Percentiles rank a stretch among this genome's conserved stretches.
Evolutionary conservation across 169 alveolate species (phyloP).

Genomic region (Plasmodium fragile): DNA sequence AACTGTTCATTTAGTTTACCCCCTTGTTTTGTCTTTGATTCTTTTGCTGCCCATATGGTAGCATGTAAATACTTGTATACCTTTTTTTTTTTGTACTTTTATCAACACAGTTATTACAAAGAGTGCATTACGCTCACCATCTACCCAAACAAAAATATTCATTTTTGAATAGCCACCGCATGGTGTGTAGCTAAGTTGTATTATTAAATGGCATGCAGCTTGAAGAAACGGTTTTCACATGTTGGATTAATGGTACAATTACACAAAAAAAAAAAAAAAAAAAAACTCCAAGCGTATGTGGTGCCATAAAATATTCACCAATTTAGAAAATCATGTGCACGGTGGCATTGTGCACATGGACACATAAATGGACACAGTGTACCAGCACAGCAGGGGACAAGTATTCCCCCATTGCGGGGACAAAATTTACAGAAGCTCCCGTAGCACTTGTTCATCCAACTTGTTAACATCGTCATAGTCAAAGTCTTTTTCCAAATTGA

Average conservation of each 20-base stretch:
- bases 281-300: not conserved
- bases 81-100: not conserved
- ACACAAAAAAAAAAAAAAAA: constrained; percentile 1
- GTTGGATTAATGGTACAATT: not conserved
- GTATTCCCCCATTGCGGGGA: not conserved
- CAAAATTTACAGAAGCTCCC: constrained; percentile 24
- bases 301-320: not conserved
- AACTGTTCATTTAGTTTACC: not conserved
- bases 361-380: not conserved
- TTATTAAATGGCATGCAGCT: not conserved
- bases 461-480: constrained; percentile 62
- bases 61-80: not conserved
- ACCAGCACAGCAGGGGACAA: not conserved
- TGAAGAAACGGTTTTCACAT: not conserved
- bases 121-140: not conserved
- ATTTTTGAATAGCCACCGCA: not conserved
- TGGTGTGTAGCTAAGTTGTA: not conserved
- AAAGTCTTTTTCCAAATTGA: constrained; percentile 53
- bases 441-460: constrained; percentile 11
- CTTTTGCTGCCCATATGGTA: not conserved
- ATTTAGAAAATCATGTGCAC: not conserved
- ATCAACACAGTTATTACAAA: constrained; percentile 2
- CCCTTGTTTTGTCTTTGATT: not conserved
- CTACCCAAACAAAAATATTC: not conserved
- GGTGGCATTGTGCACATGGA: not conserved